phyloP scores from a whole-genome alignment of 2,329 filamentous ascomycete genomes.

The Hypoxylon sp. region DNA sequence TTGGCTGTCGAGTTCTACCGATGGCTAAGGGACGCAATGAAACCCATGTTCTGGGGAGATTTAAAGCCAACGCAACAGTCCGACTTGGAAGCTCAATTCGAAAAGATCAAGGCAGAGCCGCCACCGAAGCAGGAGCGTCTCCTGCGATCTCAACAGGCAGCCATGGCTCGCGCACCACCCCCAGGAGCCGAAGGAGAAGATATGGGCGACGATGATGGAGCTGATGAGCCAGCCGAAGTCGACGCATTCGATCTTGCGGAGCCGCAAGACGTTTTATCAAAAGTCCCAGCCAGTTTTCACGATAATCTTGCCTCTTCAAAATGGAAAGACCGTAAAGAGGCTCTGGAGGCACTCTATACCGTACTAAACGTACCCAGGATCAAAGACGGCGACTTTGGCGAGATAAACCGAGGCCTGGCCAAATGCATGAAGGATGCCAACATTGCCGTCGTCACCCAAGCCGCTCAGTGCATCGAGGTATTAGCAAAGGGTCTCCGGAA shows the following conservation, averaged over 20 bases:
- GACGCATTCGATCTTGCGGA: conserved; percentile 88
- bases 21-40: conserved; percentile 98
- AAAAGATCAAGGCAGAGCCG: conserved; percentile 90
- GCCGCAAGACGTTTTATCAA: conserved; percentile 86
- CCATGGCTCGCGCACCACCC: conserved; percentile 78
- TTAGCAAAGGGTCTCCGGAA: conserved; percentile 88
- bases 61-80: conserved; percentile 95
- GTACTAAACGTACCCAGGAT: conserved; percentile 88
- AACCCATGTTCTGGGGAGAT: conserved; percentile 96
- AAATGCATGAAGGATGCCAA: conserved; percentile 99
- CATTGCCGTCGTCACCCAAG: conserved; percentile 91
- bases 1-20: conserved; percentile 94
- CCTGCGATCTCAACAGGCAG: conserved; percentile 89
- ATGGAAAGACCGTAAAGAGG: conserved; percentile 98
- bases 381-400: conserved; percentile 90
- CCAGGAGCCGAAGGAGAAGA: conserved; percentile 70
- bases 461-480: conserved; percentile 91
- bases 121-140: conserved; percentile 91
- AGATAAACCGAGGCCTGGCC: conserved; percentile 85
- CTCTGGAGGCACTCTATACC: conserved; percentile 83
- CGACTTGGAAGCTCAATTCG: conserved; percentile 94
- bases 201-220: conserved; percentile 71
- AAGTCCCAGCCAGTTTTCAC: conserved; percentile 84
- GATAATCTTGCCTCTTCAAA: conserved; percentile 91
- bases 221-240: conserved; percentile 78